Base-by-base conservation (phyloP, 2,329 filamentous ascomycete species). In the Periglandula ipomoeae region DNA sequence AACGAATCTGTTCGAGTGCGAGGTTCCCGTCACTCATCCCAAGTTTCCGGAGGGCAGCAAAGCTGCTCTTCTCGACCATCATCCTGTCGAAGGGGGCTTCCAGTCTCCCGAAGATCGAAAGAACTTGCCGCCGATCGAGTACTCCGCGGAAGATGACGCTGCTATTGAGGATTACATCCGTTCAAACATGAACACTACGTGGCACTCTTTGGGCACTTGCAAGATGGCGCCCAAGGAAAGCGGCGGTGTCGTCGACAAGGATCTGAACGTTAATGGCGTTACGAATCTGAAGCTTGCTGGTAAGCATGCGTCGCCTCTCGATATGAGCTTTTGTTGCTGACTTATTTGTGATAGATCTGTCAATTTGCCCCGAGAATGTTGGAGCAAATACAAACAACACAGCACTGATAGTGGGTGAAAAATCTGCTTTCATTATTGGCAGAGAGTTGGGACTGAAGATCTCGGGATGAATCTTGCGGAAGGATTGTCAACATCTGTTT, bases 201-300 rank as follows among this genome's bases (percentile, higher is more conserved):
- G 69, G 69, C 75, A 79, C 57, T 67, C 72, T 0, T 61, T 66
- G 2, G 73, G 76, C 11, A 77, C 71, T n/a, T 68, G 69, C 40
- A 68, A 71, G 7, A 77, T 77, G 74, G 61, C 72, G 47, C 71
- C 71, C 3, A 56, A 60, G 22, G 66, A 67, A 35, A 57, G 64
- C 5, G 71, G 70, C 4, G 72, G 72, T 30, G 72, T 75, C 4
- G 71, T 75, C 2, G 66, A 71, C 49, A 56, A 63, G 11, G 55
- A 65, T 22, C 55, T 74, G 17, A 57, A 63, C 37, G 71, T 75
- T 0, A 71, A 72, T 50, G 72, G 72, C 1, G 65, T 65, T 4
- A 59, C 61, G 42, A 68, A 70, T 37, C 58, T 76, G 35, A 64
- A 73, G 10, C 60, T 75, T 20, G 70, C 71, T 1, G 73, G 75